Evolutionary conservation across 2,329 filamentous ascomycete genomes (phyloP), one percentile per base, ranked within the genome.

Genomic region (Coniochaeta hoffmannii): DNA sequence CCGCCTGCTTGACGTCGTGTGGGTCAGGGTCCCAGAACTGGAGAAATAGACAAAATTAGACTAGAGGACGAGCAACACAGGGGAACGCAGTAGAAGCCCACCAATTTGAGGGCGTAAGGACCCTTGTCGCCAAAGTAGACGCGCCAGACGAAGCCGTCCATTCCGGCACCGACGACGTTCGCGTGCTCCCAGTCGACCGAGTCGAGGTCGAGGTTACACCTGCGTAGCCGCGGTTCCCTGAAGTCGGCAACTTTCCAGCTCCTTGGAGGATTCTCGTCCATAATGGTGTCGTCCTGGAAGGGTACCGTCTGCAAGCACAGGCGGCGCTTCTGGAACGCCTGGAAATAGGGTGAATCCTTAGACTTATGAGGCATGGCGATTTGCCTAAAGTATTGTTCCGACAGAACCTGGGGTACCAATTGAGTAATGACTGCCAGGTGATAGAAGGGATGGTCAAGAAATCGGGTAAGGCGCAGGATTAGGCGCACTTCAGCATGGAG

Each of bases 121-220:
- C 50, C 50, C 5, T 11, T 8, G 14, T 52, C 32, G 9, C 50
- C 50, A 15, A 52, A 52, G 19, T 36, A 28, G 50, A 52, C 50
- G 19, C 50, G 50, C 50, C 50, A 52, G 7, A 52, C 50, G 28
- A 34, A 24, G 19, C 50, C 50, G 32, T 52, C 50, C 50, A 52
- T 22, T 3, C 50, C 50, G 32, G 4, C 8, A 12, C 32, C 50
- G 14, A 52, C 14, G 3, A 52, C 12, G 4, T 24, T 52, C 19
- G 50, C 50, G 28, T 15, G 50, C 14, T 36, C 28, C 50, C 50
- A 52, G 50, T 34, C 9, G 28, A 52, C n/a, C 31, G 50, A 34
- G 8, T 52, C 28, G 3, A 52, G 50, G 5, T 11, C n/a, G 28
- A 52, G 22, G 32, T 3, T 3, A 36, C 50, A 52, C 32, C 14